phyloP scores from a whole-genome alignment of 805 yeast genomes.

The Ogataea paradorogensis region DNA sequence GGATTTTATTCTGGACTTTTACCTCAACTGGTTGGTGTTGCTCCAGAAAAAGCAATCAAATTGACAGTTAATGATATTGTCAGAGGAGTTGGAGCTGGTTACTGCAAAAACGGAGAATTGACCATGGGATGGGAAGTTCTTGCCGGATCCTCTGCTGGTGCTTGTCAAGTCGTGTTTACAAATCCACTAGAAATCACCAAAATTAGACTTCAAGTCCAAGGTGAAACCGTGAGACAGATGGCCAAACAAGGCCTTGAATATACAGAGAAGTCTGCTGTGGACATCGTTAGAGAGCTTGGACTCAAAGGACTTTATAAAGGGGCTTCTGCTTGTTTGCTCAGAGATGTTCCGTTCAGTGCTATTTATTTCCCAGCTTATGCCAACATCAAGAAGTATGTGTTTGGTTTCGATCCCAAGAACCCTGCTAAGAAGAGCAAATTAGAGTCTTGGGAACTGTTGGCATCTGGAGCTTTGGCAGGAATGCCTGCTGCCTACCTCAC shows the following conservation, averaged over 20 bases:
- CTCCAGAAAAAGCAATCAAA: slow-evolving; percentile 97
- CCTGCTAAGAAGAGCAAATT: slow-evolving; percentile 56
- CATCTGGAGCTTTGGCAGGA: slow-evolving; percentile 94
- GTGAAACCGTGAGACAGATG: slow-evolving; percentile 51
- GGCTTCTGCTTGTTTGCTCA: slow-evolving; percentile 81
- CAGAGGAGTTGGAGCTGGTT: slow-evolving; percentile 62
- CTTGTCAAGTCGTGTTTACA: slow-evolving; percentile 92
- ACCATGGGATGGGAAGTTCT: slow-evolving; percentile 62
- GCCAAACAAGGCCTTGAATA: slow-evolving; percentile 27
- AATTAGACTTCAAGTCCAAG: slow-evolving; percentile 91
- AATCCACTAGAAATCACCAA: slow-evolving; percentile 96
- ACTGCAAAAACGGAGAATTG: slow-evolving; percentile 48
- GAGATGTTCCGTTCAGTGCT: slow-evolving; percentile 97
- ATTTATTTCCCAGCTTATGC: slow-evolving; percentile 97
- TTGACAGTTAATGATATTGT: slow-evolving; percentile 89
- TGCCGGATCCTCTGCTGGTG: slow-evolving; percentile 95
- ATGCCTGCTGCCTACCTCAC: slow-evolving; percentile 97
- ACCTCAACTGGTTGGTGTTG: slow-evolving; percentile 95
- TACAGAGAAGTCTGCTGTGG: slow-evolving; percentile 55
- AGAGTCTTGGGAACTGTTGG: slow-evolving; percentile 77
- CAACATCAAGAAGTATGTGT: slow-evolving; percentile 77
- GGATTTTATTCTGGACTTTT: slow-evolving; percentile 92
- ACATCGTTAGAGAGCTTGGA: slow-evolving; percentile 77
- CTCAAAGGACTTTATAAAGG: slow-evolving; percentile 87
- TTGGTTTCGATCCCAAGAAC: slow-evolving; percentile 75